Conservation (phyloP, 371 early-diverging fungal species). For the Mucor sp. region DNA sequence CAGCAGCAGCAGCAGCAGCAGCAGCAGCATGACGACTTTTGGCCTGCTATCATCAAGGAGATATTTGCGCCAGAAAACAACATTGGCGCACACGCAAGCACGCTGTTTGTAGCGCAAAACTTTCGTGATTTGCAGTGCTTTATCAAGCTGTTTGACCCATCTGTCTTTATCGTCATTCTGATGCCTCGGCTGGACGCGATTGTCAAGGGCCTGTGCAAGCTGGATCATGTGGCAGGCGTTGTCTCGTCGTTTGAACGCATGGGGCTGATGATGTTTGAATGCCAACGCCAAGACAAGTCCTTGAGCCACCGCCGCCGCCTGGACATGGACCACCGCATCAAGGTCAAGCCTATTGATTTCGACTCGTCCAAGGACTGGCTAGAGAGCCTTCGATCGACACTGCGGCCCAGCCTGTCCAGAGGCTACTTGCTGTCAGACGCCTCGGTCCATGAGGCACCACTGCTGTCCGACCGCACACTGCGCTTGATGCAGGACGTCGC, state of each 20-base stretch:
- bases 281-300: slow-evolving; percentile 52
- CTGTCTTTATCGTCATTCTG: slow-evolving; percentile 64
- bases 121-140: slow-evolving; percentile 58
- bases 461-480: slow-evolving; percentile 34
- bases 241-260: slow-evolving; percentile 10
- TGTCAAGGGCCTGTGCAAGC: slow-evolving; percentile 33
- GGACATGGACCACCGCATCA: slow-evolving; percentile 9
- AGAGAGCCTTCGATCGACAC: slow-evolving; percentile 38
- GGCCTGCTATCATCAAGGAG: slow-evolving; percentile 43
- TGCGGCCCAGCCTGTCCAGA: slow-evolving; percentile 34
- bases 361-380: slow-evolving; percentile 31
- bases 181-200: slow-evolving; percentile 59
- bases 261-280: slow-evolving; percentile 59
- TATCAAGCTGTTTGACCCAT: slow-evolving; percentile 65
- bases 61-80: slow-evolving; percentile 40
- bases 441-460: slow-evolving; percentile 39
- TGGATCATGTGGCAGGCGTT: neutral
- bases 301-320: neutral
- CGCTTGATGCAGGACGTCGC: slow-evolving; percentile 39
- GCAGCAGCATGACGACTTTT: slow-evolving; percentile 38
- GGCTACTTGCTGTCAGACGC: slow-evolving; percentile 26
- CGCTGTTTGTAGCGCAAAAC: slow-evolving; percentile 3
- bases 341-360: slow-evolving; percentile 24
- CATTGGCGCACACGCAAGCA: slow-evolving; percentile 25
- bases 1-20: no score